A percentile compares a stretch with the other conserved stretches of the same genome.
phyloP scores from a whole-genome alignment of 2,329 filamentous ascomycete genomes.

The Paracoccidioides lutzii region DNA sequence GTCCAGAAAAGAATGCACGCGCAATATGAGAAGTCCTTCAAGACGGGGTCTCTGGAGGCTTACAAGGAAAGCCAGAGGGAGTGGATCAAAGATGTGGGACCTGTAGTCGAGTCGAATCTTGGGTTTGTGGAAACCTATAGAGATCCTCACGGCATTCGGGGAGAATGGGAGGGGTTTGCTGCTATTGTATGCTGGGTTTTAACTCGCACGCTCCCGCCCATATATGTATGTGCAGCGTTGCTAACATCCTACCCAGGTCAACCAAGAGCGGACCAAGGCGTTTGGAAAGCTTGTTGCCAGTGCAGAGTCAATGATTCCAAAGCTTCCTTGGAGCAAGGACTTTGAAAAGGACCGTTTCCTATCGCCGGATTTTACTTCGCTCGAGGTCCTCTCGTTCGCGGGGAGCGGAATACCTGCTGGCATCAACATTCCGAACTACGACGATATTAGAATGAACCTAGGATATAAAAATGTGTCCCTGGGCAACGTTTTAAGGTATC shows the following conservation, averaged over 20 bases:
- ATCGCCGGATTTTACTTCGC: slow-evolving; percentile 86
- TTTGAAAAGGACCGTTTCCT: slow-evolving; percentile 97
- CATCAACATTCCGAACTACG: slow-evolving; percentile 46
- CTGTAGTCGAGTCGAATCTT: slow-evolving; percentile 66
- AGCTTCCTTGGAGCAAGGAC: slow-evolving; percentile 72
- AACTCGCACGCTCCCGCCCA: neutral
- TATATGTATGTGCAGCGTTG: slow-evolving; percentile 20
- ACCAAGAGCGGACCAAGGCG: slow-evolving; percentile 76
- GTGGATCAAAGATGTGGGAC: slow-evolving; percentile 75
- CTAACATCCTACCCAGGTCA: slow-evolving; percentile 46
- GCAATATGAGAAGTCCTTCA: slow-evolving; percentile 63
- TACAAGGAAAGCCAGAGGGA: slow-evolving; percentile 70
- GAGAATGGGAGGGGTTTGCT: slow-evolving; percentile 77
- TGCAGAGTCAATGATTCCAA: slow-evolving; percentile 71
- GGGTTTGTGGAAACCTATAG: slow-evolving; percentile 80
- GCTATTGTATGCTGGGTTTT: slow-evolving; percentile 37
- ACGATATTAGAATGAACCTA: slow-evolving; percentile 47
- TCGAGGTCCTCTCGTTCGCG: slow-evolving; percentile 79
- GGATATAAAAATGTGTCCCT: slow-evolving; percentile 66
- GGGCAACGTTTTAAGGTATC: slow-evolving; percentile 60
- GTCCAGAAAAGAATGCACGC: slow-evolving; percentile 60
- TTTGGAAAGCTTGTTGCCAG: slow-evolving; percentile 75
- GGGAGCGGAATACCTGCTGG: slow-evolving; percentile 50
- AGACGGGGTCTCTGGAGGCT: slow-evolving; percentile 57
- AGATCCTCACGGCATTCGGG: slow-evolving; percentile 66